Evolutionary conservation across 768 basidiomycete species (phyloP).

Genomic region (Calocybe indica): DNA sequence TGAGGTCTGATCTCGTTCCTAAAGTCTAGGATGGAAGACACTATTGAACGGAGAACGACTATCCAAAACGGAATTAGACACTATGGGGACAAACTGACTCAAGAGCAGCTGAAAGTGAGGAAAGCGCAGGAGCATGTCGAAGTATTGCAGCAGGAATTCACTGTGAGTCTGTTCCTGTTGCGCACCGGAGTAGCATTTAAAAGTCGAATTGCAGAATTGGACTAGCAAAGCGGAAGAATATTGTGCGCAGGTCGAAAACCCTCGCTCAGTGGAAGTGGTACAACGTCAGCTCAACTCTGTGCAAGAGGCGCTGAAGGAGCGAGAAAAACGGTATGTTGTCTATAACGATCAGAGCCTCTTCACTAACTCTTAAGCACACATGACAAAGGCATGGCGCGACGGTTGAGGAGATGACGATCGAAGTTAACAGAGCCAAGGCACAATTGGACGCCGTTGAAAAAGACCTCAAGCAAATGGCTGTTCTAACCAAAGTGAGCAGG

Average conservation of each 20-base stretch:
- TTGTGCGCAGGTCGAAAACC: constrained; percentile 51
- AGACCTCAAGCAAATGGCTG: constrained; percentile 58
- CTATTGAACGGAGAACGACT: constrained; percentile 40
- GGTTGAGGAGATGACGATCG: constrained; percentile 70
- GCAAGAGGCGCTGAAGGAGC: constrained; percentile 56
- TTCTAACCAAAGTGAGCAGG: constrained; percentile 57
- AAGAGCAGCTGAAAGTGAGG: constrained; percentile 40
- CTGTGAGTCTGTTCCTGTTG: constrained; percentile 30
- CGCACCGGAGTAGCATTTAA: not conserved
- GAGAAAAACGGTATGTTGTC: constrained; percentile 50
- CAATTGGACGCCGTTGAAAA: constrained; percentile 53
- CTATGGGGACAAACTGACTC: constrained; percentile 46
- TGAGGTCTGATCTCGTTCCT: not conserved
- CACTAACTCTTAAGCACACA: constrained; percentile 4
- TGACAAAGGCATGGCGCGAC: constrained; percentile 62
- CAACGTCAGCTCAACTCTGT: constrained; percentile 59
- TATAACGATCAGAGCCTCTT: not conserved
- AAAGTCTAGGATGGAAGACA: constrained; percentile 29
- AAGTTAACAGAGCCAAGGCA: constrained; percentile 60
- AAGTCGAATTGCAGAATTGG: constrained; percentile 43
- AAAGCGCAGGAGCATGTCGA: constrained; percentile 39
- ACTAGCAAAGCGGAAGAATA: constrained; percentile 55
- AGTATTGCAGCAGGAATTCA: constrained; percentile 56
- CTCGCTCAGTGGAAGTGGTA: constrained; percentile 51
- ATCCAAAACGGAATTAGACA: constrained; percentile 43